Percentiles rank a stretch among this genome's conserved stretches.
phyloP scores from a whole-genome alignment of 2,329 filamentous ascomycete species.

The Botrytis medusae region DNA sequence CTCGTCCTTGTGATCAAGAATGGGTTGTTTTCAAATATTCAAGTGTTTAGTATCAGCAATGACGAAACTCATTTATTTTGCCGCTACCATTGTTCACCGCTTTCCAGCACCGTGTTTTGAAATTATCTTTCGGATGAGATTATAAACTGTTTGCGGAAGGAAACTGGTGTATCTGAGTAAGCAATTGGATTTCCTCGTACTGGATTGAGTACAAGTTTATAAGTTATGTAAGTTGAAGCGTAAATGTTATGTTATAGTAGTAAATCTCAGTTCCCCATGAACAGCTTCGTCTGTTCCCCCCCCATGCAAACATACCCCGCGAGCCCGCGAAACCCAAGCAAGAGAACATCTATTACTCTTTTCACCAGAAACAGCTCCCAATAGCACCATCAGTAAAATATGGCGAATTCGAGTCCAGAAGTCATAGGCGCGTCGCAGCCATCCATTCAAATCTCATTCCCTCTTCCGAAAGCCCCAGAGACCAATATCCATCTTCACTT shows the following conservation, averaged over 20 bases:
- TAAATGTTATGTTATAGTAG: neutral
- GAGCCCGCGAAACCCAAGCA: slow-evolving; percentile 1
- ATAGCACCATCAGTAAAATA: slow-evolving; percentile 2
- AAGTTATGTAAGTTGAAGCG: neutral
- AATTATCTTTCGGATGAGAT: neutral
- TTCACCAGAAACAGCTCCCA: slow-evolving; percentile 1
- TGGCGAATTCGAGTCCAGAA: neutral
- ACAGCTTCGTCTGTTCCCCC: neutral
- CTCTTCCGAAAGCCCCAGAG: slow-evolving; percentile 59
- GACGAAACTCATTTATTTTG: slow-evolving; percentile 20
- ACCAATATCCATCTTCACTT: slow-evolving; percentile 62
- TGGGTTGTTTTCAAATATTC: neutral
- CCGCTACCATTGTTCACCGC: slow-evolving; percentile 9
- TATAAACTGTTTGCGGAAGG: neutral
- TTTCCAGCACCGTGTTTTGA: neutral
- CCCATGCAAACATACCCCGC: neutral
- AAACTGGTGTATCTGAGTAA: neutral
- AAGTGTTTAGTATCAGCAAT: slow-evolving; percentile 4
- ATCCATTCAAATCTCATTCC: slow-evolving; percentile 53
- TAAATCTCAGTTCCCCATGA: neutral
- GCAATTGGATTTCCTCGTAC: neutral
- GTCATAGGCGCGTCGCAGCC: neutral
- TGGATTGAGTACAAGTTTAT: neutral
- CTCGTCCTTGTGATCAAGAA: slow-evolving; percentile 11
- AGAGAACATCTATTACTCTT: neutral